phyloP scores from a whole-genome alignment of 306 rosid species.

The Quercus wislizeni region DNA sequence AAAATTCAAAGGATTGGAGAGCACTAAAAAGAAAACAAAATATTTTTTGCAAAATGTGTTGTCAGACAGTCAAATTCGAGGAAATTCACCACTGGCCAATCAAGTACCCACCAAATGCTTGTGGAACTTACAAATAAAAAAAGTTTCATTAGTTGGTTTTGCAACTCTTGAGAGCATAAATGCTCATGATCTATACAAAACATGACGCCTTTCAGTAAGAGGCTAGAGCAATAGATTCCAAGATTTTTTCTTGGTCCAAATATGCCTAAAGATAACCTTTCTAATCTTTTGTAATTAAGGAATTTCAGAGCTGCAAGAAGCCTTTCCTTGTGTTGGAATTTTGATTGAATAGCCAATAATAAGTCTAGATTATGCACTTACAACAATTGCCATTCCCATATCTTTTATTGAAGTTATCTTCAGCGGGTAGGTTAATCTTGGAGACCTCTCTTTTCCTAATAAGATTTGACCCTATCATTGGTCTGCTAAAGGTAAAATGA shows the following conservation, averaged over 20 bases:
- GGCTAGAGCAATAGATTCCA: neutral
- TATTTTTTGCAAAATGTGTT: neutral
- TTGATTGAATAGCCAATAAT: too few relatives aligned
- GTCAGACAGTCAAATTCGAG: neutral
- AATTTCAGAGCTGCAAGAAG: neutral
- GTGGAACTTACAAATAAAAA: too few relatives aligned
- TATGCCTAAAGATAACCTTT: neutral
- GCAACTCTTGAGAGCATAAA: neutral
- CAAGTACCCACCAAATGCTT: neutral
- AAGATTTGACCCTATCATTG: too few relatives aligned
- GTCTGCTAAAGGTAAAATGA: too few relatives aligned
- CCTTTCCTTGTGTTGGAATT: too few relatives aligned
- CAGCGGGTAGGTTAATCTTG: too few relatives aligned
- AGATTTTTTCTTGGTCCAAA: neutral
- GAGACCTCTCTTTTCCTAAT: too few relatives aligned
- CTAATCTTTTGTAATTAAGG: neutral
- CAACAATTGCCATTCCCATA: too few relatives aligned
- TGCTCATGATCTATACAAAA: neutral
- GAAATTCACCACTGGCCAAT: neutral
- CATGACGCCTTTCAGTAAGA: neutral
- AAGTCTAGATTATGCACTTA: too few relatives aligned
- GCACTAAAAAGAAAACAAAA: neutral
- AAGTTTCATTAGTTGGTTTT: neutral
- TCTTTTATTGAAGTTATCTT: too few relatives aligned
- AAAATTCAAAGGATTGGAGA: too few relatives aligned